Conservation (phyloP, 768 basidiomycete species). For the Leccinum pellstonianum region DNA sequence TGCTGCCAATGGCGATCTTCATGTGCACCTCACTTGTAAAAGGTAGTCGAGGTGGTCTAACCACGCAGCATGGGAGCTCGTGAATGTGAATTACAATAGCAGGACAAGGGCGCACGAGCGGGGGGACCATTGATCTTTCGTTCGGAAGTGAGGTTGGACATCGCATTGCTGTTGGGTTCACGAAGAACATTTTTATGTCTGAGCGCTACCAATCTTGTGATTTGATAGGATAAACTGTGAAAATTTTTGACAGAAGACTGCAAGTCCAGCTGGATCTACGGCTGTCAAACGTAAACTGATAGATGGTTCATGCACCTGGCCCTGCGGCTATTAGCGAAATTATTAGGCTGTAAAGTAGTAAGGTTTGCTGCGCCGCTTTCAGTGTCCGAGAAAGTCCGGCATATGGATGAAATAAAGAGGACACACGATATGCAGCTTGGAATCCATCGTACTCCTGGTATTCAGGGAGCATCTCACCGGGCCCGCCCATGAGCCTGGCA, state of each 20-base stretch:
- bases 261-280: not conserved
- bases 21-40: not conserved
- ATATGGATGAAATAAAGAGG: not conserved
- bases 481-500: not conserved
- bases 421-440: not conserved
- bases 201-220: not conserved
- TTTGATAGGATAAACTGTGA: not conserved
- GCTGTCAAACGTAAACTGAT: not conserved
- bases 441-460: slow-evolving; percentile 1
- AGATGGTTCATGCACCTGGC: not conserved
- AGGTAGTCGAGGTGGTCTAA: not conserved
- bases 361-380: not conserved
- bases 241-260: not conserved
- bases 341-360: not conserved
- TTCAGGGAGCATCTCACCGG: slow-evolving; percentile 1
- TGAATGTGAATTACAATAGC: not conserved
- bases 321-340: not conserved
- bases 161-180: not conserved
- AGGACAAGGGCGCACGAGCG: not conserved
- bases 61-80: not conserved
- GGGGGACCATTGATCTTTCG: not conserved
- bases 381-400: not conserved
- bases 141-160: not conserved
- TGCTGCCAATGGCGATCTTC: not conserved
- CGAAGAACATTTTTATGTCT: not conserved